Conservation (phyloP, 306 rosid species). For the Dicorynia guianensis region DNA sequence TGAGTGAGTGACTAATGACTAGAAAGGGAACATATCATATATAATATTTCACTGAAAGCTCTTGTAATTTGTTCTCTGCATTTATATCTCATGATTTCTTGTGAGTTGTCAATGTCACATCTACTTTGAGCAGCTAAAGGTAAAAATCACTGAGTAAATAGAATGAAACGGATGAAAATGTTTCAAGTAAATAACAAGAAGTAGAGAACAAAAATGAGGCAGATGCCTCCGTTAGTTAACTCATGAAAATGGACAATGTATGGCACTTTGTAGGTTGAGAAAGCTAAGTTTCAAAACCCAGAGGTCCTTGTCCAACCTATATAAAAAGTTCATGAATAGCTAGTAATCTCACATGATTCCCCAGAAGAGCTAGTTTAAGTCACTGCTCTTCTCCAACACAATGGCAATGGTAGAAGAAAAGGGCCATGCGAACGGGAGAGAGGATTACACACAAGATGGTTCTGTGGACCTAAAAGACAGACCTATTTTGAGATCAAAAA, state of each 20-base stretch:
- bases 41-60: neutral
- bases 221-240: slow-evolving; percentile 20
- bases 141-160: neutral
- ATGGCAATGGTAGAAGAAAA: slow-evolving; percentile 47
- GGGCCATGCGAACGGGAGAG: slow-evolving; percentile 8
- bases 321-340: slow-evolving; percentile 19
- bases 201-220: neutral
- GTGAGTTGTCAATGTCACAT: slow-evolving; percentile 16
- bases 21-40: slow-evolving; percentile 2
- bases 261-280: slow-evolving; percentile 2
- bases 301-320: neutral
- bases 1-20: neutral
- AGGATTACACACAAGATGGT: slow-evolving; percentile 53
- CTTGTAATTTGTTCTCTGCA: neutral
- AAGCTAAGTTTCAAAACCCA: slow-evolving; percentile 18
- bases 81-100: neutral
- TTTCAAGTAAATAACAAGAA: neutral
- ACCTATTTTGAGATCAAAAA: slow-evolving; percentile 50
- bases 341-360: neutral
- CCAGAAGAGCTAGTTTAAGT: neutral
- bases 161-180: neutral
- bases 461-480: slow-evolving; percentile 49
- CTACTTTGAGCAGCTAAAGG: slow-evolving; percentile 26
- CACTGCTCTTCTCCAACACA: slow-evolving; percentile 1
- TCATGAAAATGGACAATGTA: slow-evolving; percentile 41